Base-by-base conservation (phyloP, 495 filamentous ascomycete species). In the Immersiella caudata region DNA sequence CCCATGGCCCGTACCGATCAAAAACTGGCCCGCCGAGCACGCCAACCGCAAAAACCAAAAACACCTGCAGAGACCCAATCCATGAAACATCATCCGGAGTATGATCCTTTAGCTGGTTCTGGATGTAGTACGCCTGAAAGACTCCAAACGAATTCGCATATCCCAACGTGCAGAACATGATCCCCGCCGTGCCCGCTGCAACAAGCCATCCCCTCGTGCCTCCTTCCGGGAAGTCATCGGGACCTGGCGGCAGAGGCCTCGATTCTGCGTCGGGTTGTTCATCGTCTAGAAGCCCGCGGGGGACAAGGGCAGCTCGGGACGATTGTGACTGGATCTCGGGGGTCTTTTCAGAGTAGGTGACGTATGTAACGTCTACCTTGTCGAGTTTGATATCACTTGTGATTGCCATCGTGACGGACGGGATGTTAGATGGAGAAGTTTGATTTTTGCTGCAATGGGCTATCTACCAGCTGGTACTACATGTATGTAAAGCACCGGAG, bases 91-190 rank as follows among this genome's bases (percentile, higher is more conserved):
- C 82, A 0, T 89, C 5, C 81, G 74, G 26, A 82, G 84, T 36
- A 79, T 69, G 0, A 81, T 76, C 46, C 82, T 68, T 8, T 75
- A 69, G 3, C 73, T 67, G 3, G 90, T 80, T 52, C 84, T 79
- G 40, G 20, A 79, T 63, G 70, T 89, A 90, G 75, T 89, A 88
- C 22, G 84, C 78, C 68, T 88, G 76, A 65, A 89, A 91, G 16
- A 66, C 33, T 3, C 87, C 88, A 60, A 89, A 88, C 0, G 85
- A 79, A 73, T 89, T 89, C 33, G 85, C 62, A 71, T 86, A 88
- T 1, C 88, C 88, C 6, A 87, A 73, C 0, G 80, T 79, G 68
- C 80, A 84, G 69, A 88, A 88, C 60, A 79, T 74, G 52, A 64
- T 55, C 27, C 29, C 65, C 14, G 60, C 61, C 24, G 60, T 46